Evolutionary conservation across 2,329 filamentous ascomycete species (phyloP).

Genomic region (Trichothecium roseum): DNA sequence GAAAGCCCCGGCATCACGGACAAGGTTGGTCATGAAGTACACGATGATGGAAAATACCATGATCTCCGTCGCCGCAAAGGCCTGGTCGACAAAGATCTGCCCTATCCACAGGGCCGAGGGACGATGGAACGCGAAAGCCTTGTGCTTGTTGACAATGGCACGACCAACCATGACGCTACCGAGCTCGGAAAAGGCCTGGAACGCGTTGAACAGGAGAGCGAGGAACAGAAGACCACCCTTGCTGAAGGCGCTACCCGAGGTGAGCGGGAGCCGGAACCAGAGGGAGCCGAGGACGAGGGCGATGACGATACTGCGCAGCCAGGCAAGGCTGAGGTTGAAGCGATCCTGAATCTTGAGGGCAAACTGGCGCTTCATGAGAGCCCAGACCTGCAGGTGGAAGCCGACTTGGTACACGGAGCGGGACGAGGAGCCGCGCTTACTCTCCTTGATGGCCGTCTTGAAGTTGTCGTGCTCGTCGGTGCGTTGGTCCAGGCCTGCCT

Average conservation of each 20-base stretch:
- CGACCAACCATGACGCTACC: constrained; percentile 66
- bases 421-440: constrained; percentile 65
- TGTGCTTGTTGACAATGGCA: constrained; percentile 74
- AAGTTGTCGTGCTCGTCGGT: constrained; percentile 67
- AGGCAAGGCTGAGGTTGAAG: constrained; percentile 64
- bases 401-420: constrained; percentile 75
- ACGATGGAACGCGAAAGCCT: constrained; percentile 71
- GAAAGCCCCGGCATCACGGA: constrained; percentile 62
- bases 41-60: constrained; percentile 64
- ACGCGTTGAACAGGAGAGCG: constrained; percentile 74
- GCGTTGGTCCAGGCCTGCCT: constrained; percentile 50
- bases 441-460: constrained; percentile 61
- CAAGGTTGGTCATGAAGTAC: constrained; percentile 68
- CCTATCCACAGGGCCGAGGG: constrained; percentile 77
- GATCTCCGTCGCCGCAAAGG: constrained; percentile 62
- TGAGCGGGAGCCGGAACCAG: constrained; percentile 59
- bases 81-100: constrained; percentile 69
- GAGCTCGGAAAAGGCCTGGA: constrained; percentile 73
- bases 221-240: constrained; percentile 76
- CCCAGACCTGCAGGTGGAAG: constrained; percentile 75
- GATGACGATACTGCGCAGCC: constrained; percentile 57
- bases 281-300: constrained; percentile 73
- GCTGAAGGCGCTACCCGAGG: constrained; percentile 63
- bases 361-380: constrained; percentile 75
- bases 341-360: constrained; percentile 79